Evolutionary conservation across 345 rosid species (phyloP).

Genomic region (Tarenaya hassleriana): DNA sequence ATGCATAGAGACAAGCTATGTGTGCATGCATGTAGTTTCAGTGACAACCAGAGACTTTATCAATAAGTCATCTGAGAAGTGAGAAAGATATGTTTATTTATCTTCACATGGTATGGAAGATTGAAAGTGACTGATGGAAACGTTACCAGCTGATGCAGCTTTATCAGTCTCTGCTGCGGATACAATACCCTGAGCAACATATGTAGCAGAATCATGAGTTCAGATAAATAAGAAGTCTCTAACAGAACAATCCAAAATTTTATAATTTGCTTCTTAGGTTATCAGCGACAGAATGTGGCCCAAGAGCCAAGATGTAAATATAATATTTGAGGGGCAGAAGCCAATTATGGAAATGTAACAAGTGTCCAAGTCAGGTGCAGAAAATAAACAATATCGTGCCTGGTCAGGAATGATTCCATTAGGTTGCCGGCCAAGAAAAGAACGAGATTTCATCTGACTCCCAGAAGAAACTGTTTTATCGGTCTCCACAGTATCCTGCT

Average conservation of each 20-base stretch:
- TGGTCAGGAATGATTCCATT: conserved; percentile 78
- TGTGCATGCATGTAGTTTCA: conserved; percentile 6
- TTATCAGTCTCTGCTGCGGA: conserved; percentile 48
- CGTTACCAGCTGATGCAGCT: conserved; percentile 52
- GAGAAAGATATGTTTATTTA: conserved; percentile 3
- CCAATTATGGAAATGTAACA: neutral
- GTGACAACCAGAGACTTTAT: neutral
- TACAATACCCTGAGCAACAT: conserved; percentile 43
- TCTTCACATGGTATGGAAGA: neutral
- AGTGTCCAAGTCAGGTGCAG: neutral
- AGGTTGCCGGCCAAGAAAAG: conserved; percentile 67
- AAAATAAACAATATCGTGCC: conserved; percentile 36
- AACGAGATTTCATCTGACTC: conserved; percentile 57
- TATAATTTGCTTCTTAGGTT: conserved; percentile 8
- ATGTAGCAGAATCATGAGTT: neutral
- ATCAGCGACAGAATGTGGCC: neutral
- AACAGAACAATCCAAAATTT: conserved; percentile 1
- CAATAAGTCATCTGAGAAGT: neutral
- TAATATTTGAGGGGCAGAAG: neutral
- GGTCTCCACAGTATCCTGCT: conserved; percentile 59
- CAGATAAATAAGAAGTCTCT: neutral
- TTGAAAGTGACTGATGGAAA: conserved; percentile 2
- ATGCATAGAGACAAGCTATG: conserved; percentile 9
- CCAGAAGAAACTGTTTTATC: conserved; percentile 53
- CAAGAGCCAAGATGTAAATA: neutral